Base-by-base conservation (phyloP, 768 basidiomycete species). In the Boletus patriciae region DNA sequence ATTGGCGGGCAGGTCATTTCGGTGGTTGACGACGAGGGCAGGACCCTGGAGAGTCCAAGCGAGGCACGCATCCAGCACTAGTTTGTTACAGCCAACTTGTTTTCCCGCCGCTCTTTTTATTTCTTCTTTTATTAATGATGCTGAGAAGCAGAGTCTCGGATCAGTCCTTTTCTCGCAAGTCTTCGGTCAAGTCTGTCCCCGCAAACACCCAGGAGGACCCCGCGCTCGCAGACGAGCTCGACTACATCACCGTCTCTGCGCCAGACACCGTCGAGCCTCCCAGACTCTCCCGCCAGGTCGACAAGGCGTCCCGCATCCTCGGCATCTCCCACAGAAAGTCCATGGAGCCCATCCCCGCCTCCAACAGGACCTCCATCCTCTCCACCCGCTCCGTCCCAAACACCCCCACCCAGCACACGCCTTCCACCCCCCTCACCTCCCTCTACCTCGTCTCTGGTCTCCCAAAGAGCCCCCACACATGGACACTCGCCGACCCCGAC, bases 391-490 rank as follows among this genome's bases (percentile, higher is more conserved):
- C 72, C 15, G 72, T 56, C 27, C 71, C 71, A 29, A 68, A 65
- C 49, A 78, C 84, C 1, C 74, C 82, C 41, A 76, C 84, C 15
- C 83, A 88, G n/a, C 80, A 84, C 64, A 75, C 78, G 11, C 87
- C 90, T 13, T 83, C 88, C 27, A 78, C 87, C 47, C 89, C 90
- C 29, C 83, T 92, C 59, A 86, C 90, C 2, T 90, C 88, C 33
- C 84, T 92, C 63, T 92, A 92, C 71, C 87, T 92, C 63, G 90
- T 92, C 31, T 91, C 90, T 2, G 93, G 94, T 12, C 81, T 96
- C 31, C 90, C 92, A 18, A 94, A 94, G 72, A 87, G 87, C 31
- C 91, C 92, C 1, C 85, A 91, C 70, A 92, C 89, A 12, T 95
- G 94, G 92, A 90, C 90, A 18, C 82, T 93, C 43, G 87, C 90